These are phyloP conservation scores for Paecilomyces formosus DNA, from an alignment of 2,329 filamentous ascomycete genomes.

Conservation along the genomic window DNA sequence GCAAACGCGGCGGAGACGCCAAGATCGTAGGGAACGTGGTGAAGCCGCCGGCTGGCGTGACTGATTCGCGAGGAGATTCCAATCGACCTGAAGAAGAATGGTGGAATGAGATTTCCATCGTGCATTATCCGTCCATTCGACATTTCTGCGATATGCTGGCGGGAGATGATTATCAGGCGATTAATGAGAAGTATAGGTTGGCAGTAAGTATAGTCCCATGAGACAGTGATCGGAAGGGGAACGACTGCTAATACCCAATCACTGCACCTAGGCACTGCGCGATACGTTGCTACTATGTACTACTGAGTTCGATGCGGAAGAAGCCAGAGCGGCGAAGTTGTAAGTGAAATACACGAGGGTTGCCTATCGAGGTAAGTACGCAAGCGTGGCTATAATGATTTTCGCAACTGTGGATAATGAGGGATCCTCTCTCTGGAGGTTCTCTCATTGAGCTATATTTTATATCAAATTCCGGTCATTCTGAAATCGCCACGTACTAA, in stretches of 20 bases:
- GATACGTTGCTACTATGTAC: slow-evolving; percentile 50
- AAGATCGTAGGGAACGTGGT: slow-evolving; percentile 57
- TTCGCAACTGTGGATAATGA: too few species aligned
- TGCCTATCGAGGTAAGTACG: too few species aligned
- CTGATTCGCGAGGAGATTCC: slow-evolving; percentile 16
- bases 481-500: too few species aligned
- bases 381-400: too few species aligned
- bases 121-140: slow-evolving; percentile 55
- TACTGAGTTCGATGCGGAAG: slow-evolving; percentile 40
- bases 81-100: slow-evolving; percentile 19
- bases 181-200: slow-evolving; percentile 48
- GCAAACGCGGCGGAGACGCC: slow-evolving; percentile 48
- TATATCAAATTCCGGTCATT: too few species aligned
- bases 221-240: not conserved
- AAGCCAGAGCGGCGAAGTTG: slow-evolving; percentile 15
- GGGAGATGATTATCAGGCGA: slow-evolving; percentile 51
- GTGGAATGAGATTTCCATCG: slow-evolving; percentile 60
- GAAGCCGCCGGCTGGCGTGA: slow-evolving; percentile 8
- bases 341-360: slow-evolving; percentile 7
- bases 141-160: slow-evolving; percentile 58
- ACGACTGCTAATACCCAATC: not conserved
- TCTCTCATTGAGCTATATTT: too few species aligned
- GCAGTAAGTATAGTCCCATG: slow-evolving; percentile 19
- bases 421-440: too few species aligned
- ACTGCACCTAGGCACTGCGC: slow-evolving; percentile 30